A percentile compares a stretch with the other conserved stretches of the same genome.
Evolutionary conservation across 2,329 filamentous ascomycete genomes (phyloP).

Genomic region (Annulohypoxylon truncatum): DNA sequence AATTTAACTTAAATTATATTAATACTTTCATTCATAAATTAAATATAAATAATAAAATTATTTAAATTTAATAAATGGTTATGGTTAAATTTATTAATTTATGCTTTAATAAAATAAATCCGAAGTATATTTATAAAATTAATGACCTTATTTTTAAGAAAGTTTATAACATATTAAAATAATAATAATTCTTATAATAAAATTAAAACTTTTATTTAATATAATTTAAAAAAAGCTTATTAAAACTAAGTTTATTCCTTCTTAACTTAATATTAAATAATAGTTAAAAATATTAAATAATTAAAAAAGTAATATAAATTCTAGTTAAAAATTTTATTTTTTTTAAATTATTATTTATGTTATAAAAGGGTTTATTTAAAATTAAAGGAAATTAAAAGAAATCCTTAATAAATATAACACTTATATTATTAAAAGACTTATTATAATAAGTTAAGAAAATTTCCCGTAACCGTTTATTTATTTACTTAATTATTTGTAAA

Average conservation of each 20-base stretch:
- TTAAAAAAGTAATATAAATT: background rate
- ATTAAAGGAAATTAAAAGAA: background rate
- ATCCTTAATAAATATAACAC: background rate
- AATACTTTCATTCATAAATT: too few relatives aligned
- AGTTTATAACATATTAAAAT: background rate
- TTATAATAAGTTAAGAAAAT: background rate
- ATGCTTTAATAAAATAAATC: background rate
- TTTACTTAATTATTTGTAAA: background rate
- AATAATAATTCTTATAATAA: background rate
- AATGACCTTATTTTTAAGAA: background rate
- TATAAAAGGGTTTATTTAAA: background rate
- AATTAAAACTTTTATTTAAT: background rate
- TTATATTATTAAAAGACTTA: background rate
- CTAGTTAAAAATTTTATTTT: background rate
- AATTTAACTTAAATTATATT: too few relatives aligned
- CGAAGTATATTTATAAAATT: background rate
- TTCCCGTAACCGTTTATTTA: background rate
- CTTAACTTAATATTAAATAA: background rate
- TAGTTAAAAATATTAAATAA: background rate
- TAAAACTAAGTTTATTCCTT: background rate
- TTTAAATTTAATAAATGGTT: background rate
- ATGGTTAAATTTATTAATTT: background rate
- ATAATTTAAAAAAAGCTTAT: background rate
- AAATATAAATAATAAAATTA: background rate
- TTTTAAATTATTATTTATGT: background rate